Evolutionary conservation across 805 yeast genomes (phyloP), one percentile per base, ranked within the genome.

Genomic region (Pichia membranifaciens): DNA sequence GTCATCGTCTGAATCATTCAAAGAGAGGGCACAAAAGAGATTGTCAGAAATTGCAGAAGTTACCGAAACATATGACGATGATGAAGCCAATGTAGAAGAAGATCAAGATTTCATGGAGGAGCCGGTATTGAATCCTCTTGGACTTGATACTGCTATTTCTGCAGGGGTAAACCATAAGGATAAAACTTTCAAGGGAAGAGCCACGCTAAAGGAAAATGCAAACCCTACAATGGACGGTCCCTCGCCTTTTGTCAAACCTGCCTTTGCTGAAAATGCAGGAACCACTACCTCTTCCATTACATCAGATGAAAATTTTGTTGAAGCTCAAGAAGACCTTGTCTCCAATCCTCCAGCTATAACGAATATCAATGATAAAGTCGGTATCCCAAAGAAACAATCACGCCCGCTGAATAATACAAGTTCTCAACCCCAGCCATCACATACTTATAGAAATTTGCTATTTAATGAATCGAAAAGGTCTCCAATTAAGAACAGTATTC

Each of bases 11-110:
- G 49, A 36, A n/a, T 44, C 44, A 4, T 36, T 39, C 9, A 38
- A 32, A 2, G 22, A 23, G 13, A 47, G 31, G n/a, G 45, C 48
- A 9, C 44, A 37, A 5, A 52, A 47, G 10, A 41, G 55, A 28
- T 29, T 52, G 22, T 49, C 53, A 2, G 53, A 50, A 43, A 52
- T 52, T 28, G 48, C 32, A 17, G 55, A 52, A 35, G 51, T 47
- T 17, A 48, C 52, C 36, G 51, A 53, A 38, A 38, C 41, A 6
- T 47, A 53, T 34, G 51, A 54, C 23, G 23, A 21, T 5, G 32
- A 33, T 17, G 22, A 50, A 39, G 55, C 49, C 25, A n/a, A 29
- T 4, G 21, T 31, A 17, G 39, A 50, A 35, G 47, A 47, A 31
- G 56, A 49, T 22, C 34, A 33, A 17, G 50, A 48, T 28, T n/a